Percentiles rank a stretch among this genome's conserved stretches.
Conservation (phyloP, 2,329 filamentous ascomycete genomes). For the Beauveria varroae region DNA sequence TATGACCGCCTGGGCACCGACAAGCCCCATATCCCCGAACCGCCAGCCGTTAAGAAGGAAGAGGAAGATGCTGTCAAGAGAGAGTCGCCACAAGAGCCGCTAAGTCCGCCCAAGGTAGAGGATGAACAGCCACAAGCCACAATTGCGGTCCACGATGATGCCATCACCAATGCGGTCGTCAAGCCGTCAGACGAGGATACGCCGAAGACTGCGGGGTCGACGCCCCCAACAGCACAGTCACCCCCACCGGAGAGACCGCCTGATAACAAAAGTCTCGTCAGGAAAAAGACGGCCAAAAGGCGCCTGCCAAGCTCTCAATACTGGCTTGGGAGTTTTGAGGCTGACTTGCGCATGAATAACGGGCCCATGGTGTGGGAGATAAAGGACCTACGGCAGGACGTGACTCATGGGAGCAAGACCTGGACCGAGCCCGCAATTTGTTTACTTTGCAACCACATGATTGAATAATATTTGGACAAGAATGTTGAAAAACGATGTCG, state of each 20-base stretch:
- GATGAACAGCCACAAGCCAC: slow-evolving; percentile 43
- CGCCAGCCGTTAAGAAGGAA: slow-evolving; percentile 27
- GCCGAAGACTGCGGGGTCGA: slow-evolving; percentile 23
- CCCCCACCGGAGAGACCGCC: neutral
- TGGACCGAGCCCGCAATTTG: slow-evolving; percentile 46
- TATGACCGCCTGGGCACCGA: slow-evolving; percentile 43
- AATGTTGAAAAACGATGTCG: neutral
- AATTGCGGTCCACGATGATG: slow-evolving; percentile 44
- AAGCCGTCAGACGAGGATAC: slow-evolving; percentile 27
- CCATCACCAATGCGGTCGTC: slow-evolving; percentile 30
- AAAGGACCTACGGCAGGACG: slow-evolving; percentile 39
- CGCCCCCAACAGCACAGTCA: slow-evolving; percentile 13
- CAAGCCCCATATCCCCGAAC: slow-evolving; percentile 35
- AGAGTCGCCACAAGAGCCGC: slow-evolving; percentile 23
- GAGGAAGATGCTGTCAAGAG: slow-evolving; percentile 8
- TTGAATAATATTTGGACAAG: slow-evolving; percentile 27
- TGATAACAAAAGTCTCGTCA: slow-evolving; percentile 14
- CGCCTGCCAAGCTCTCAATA: slow-evolving; percentile 29
- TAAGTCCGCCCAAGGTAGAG: slow-evolving; percentile 45
- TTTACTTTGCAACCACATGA: slow-evolving; percentile 40
- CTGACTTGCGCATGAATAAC: slow-evolving; percentile 36
- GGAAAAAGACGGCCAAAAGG: slow-evolving; percentile 33
- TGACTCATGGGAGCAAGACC: slow-evolving; percentile 41
- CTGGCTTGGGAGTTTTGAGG: slow-evolving; percentile 46
- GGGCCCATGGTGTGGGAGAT: slow-evolving; percentile 45